Evolutionary conservation across 2,329 filamentous ascomycete species (phyloP).

Genomic region (Penicillium vulpinum): DNA sequence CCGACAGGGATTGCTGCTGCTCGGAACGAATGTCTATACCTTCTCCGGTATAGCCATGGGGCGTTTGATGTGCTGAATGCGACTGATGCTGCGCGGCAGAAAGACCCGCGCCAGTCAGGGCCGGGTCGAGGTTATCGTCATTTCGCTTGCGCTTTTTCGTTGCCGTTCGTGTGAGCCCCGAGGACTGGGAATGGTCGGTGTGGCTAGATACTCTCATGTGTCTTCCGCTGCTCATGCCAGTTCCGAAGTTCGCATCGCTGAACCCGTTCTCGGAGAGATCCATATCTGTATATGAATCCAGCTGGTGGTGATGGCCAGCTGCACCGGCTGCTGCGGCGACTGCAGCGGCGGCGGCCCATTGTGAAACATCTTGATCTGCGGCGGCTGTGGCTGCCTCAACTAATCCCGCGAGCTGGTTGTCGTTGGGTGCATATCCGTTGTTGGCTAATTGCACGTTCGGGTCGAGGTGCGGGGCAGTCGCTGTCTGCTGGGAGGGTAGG

Average conservation of each 20-base stretch:
- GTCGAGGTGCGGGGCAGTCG: conserved; percentile 32
- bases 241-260: conserved; percentile 35
- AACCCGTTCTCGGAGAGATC: conserved; percentile 44
- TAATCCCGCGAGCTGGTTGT: conserved; percentile 48
- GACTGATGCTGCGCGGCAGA: conserved; percentile 27
- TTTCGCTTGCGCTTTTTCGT: conserved; percentile 46
- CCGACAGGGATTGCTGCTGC: conserved; percentile 41
- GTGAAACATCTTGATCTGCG: conserved; percentile 41
- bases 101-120: conserved; percentile 32
- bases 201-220: conserved; percentile 29
- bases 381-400: conserved; percentile 50
- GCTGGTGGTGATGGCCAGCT: conserved; percentile 42
- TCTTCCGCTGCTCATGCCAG: conserved; percentile 28
- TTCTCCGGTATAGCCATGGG: conserved; percentile 32
- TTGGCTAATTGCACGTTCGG: conserved; percentile 30
- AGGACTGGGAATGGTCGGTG: conserved; percentile 30
- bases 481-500: conserved; percentile 22
- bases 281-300: conserved; percentile 44
- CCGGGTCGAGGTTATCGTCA: conserved; percentile 41
- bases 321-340: conserved; percentile 51
- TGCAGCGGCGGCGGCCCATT: conserved; percentile 47
- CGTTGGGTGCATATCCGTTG: conserved; percentile 37
- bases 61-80: conserved; percentile 25
- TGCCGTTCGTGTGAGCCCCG: conserved; percentile 34
- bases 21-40: conserved; percentile 39